A percentile compares a stretch with the other conserved stretches of the same genome.
Evolutionary conservation across 495 filamentous ascomycete genomes (phyloP).

Genomic region (Aspergillus sclerotioniger): DNA sequence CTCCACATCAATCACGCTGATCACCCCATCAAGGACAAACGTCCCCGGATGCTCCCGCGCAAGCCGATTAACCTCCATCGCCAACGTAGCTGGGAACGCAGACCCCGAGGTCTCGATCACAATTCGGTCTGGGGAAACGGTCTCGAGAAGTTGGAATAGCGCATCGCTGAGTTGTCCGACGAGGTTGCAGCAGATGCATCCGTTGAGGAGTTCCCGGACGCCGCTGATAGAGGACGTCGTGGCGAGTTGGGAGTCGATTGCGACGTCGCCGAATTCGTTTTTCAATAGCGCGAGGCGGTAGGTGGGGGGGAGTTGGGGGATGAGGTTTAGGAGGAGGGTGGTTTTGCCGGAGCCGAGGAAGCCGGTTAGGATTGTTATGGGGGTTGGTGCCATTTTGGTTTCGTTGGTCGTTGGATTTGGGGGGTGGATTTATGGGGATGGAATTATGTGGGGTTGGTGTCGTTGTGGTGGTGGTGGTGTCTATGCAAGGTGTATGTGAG

Average conservation of each 20-base stretch:
- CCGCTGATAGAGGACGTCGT: constrained; percentile 78
- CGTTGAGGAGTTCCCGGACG: constrained; percentile 87
- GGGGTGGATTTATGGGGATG: background rate
- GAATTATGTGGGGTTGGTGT: background rate
- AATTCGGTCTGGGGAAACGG: constrained; percentile 72
- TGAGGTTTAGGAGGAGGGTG: constrained; percentile 82
- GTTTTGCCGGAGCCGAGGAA: constrained; percentile 96
- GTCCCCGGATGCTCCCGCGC: constrained; percentile 49
- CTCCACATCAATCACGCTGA: constrained; percentile 92
- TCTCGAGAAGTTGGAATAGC: constrained; percentile 63
- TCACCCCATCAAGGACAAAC: constrained; percentile 84
- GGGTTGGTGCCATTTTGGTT: constrained; percentile 61
- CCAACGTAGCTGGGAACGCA: constrained; percentile 85
- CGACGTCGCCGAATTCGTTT: constrained; percentile 96
- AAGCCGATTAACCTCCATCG: constrained; percentile 90
- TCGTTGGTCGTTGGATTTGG: background rate
- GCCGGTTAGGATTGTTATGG: constrained; percentile 91
- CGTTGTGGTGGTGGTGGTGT: background rate
- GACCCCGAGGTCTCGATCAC: constrained; percentile 88
- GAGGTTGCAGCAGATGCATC: constrained; percentile 98
- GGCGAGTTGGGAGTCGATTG: constrained; percentile 88
- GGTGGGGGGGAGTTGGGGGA: constrained; percentile 73
- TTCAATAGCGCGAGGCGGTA: constrained; percentile 94
- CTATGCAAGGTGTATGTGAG: too few relatives aligned
- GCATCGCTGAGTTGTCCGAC: constrained; percentile 86